Conservation (phyloP, 192 early-diverging fungal genomes). For the Linnemannia hyalina region DNA sequence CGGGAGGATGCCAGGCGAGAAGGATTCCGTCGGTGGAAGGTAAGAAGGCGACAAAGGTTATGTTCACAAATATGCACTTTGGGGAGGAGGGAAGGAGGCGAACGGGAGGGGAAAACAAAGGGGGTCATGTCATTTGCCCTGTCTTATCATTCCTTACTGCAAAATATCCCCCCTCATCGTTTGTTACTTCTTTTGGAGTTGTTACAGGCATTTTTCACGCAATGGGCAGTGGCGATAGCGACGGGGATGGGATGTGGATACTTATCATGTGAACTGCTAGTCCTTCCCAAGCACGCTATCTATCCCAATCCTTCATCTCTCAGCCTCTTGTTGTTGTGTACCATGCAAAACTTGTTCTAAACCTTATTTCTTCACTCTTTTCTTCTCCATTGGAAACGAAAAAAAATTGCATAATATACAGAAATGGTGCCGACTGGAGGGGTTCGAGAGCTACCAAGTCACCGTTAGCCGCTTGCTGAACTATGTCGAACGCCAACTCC, state of each 20-base stretch:
- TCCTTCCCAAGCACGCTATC: neutral
- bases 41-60: too few species aligned
- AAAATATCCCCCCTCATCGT: too few species aligned
- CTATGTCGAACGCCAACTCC: neutral
- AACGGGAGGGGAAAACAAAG: too few species aligned
- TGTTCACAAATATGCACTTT: too few species aligned
- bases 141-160: too few species aligned
- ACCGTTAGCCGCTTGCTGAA: neutral
- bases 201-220: too few species aligned
- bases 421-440: neutral
- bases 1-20: neutral
- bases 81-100: too few species aligned
- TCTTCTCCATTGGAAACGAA: neutral
- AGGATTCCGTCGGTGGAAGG: neutral
- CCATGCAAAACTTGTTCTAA: neutral
- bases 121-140: too few species aligned
- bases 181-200: too few species aligned
- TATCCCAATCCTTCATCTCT: neutral
- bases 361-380: neutral
- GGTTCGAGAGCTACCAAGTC: neutral
- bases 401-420: neutral
- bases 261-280: too few species aligned
- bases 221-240: too few species aligned
- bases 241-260: too few species aligned
- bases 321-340: neutral